phyloP scores from a whole-genome alignment of 1,284 basidiomycete genomes.

The Cryptococcus sp. region DNA sequence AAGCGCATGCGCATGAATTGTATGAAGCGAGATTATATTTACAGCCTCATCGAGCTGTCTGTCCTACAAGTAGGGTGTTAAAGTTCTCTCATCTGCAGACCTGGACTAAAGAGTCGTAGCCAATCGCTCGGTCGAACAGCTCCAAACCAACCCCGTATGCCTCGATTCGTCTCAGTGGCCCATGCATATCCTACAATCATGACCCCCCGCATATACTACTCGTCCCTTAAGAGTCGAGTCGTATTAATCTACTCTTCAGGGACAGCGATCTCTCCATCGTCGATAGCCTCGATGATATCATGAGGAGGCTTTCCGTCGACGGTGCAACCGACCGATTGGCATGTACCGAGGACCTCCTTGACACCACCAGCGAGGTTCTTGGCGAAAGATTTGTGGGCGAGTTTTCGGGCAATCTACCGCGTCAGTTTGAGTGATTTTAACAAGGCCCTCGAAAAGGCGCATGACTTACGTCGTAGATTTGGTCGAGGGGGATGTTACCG shows the following conservation, averaged over 20 bases:
- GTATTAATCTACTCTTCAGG: constrained; percentile 74
- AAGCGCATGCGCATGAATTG: too few relatives aligned
- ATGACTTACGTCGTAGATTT: constrained; percentile 71
- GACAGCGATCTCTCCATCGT: constrained; percentile 90
- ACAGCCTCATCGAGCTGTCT: too few relatives aligned
- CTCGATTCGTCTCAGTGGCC: not conserved
- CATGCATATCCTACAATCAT: not conserved
- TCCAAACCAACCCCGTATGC: too few relatives aligned
- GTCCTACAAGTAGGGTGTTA: too few relatives aligned
- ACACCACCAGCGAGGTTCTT: constrained; percentile 83
- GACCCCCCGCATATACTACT: too few relatives aligned
- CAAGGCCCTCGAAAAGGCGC: not conserved
- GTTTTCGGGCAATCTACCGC: constrained; percentile 61
- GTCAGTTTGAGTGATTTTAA: not conserved
- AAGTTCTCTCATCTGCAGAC: too few relatives aligned
- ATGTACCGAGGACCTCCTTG: constrained; percentile 92
- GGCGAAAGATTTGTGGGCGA: constrained; percentile 92
- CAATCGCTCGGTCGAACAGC: too few relatives aligned
- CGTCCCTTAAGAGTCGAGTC: not conserved
- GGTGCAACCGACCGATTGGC: constrained; percentile 91
- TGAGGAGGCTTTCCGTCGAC: constrained; percentile 91
- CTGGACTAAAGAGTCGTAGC: too few relatives aligned
- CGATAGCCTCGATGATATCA: constrained; percentile 92
- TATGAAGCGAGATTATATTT: too few relatives aligned
- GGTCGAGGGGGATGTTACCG: constrained; percentile 91